phyloP scores from a whole-genome alignment of 2,329 filamentous ascomycete genomes.

The Hypoxylon sp. region DNA sequence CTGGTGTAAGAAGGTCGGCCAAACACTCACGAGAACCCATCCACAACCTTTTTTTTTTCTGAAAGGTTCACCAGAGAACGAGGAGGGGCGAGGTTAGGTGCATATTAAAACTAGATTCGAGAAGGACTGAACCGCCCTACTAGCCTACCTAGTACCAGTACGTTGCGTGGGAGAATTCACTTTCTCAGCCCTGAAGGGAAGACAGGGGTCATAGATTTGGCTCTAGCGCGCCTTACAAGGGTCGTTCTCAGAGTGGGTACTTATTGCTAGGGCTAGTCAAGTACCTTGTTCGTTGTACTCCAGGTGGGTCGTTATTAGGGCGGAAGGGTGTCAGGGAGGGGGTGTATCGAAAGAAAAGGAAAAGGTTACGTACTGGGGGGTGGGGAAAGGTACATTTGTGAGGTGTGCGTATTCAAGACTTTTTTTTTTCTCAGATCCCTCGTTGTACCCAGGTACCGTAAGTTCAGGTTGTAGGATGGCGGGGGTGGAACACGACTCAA shows the following conservation, averaged over 20 bases:
- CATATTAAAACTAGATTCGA: constrained; percentile 47
- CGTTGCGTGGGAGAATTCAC: constrained; percentile 9
- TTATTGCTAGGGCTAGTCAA: constrained; percentile 21
- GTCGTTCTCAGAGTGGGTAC: constrained; percentile 24
- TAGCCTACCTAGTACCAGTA: constrained; percentile 30
- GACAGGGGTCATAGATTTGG: constrained; percentile 32
- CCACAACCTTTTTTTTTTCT: constrained; percentile 31
- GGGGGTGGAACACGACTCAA: constrained; percentile 13
- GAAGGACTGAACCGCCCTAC: constrained; percentile 42
- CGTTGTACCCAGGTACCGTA: constrained; percentile 6
- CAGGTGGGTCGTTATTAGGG: constrained; percentile 31
- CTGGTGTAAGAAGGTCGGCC: constrained; percentile 27
- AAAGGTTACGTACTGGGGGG: constrained; percentile 31
- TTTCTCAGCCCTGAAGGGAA: constrained; percentile 38
- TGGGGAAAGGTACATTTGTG: constrained; percentile 4
- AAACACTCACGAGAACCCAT: constrained; percentile 43
- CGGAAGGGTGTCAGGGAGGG: constrained; percentile 29
- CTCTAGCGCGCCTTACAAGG: constrained; percentile 35
- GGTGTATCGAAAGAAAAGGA: constrained; percentile 13
- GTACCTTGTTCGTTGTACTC: constrained; percentile 32
- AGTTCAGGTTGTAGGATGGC: constrained; percentile 11
- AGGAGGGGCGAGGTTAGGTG: constrained; percentile 45
- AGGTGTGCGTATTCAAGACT: constrained; percentile 4
- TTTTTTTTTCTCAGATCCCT: background rate
- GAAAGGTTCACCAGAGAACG: constrained; percentile 37